A percentile compares a stretch with the other conserved stretches of the same genome.
These are phyloP conservation scores for Aspergillus glaucus DNA, from an alignment of 2,329 filamentous ascomycete genomes.

Conservation along the genomic window DNA sequence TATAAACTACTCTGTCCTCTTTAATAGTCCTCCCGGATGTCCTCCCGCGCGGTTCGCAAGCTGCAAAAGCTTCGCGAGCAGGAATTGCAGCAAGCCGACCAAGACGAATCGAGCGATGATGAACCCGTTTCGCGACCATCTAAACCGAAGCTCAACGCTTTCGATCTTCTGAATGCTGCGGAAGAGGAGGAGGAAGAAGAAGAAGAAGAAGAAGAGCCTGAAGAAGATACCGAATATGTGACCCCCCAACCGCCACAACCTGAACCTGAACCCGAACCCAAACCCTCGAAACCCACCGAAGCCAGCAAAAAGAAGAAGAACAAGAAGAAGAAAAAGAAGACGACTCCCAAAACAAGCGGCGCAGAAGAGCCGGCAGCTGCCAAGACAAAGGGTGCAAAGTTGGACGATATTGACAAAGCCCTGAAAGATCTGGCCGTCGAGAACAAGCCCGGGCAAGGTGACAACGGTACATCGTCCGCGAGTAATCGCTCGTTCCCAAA, in stretches of 20 bases:
- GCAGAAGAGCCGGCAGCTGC: conserved; percentile 12
- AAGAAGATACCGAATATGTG: conserved; percentile 13
- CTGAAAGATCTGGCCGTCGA: conserved; percentile 53
- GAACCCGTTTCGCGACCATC: conserved; percentile 27
- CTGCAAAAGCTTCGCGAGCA: conserved; percentile 57
- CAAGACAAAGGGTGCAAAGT: conserved; percentile 23
- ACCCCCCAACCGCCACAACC: conserved; percentile 13
- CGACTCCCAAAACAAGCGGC: conserved; percentile 29
- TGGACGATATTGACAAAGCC: conserved; percentile 63
- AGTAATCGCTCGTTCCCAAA: conserved; percentile 31
- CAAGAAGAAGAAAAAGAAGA: conserved; percentile 57
- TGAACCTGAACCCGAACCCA: conserved; percentile 13
- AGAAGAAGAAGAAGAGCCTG: conserved; percentile 31
- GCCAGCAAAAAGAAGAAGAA: conserved; percentile 37
- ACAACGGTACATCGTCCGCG: conserved; percentile 18
- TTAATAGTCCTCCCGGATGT: conserved; percentile 48
- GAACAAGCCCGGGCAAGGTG: conserved; percentile 12
- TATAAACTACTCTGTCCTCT: neutral
- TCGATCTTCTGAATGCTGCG: conserved; percentile 47
- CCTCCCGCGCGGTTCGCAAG: conserved; percentile 59
- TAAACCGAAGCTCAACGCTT: conserved; percentile 46
- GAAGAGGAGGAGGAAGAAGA: conserved; percentile 36
- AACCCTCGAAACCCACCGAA: conserved; percentile 15
- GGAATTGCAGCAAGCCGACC: conserved; percentile 42
- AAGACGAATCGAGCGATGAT: conserved; percentile 36